Conservation (phyloP, 1,284 basidiomycete species). For the Cerioporus squamosus region DNA sequence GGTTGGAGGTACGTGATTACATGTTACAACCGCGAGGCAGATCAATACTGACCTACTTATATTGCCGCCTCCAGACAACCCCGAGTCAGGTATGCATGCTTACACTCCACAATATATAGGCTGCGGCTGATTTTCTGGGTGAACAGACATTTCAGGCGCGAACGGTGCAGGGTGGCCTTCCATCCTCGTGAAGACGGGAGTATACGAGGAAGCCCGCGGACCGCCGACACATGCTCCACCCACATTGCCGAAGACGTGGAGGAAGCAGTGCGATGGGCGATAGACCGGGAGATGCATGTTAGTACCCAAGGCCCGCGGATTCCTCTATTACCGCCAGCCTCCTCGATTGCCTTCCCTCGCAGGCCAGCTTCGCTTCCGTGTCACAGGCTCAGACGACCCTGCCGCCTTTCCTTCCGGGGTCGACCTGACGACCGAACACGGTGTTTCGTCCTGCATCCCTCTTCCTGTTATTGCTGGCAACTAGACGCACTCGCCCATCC, state of each 20-base stretch:
- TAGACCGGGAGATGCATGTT: slow-evolving; percentile 58
- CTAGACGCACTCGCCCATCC: too few relatives aligned
- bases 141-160: slow-evolving; percentile 79
- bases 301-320: too few relatives aligned
- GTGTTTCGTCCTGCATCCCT: too few relatives aligned
- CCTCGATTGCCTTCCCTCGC: too few relatives aligned
- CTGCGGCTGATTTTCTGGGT: slow-evolving; percentile 3
- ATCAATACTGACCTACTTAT: background rate
- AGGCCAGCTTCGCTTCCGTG: too few relatives aligned
- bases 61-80: slow-evolving; percentile 67
- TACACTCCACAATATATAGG: background rate
- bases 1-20: slow-evolving; percentile 74
- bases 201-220: slow-evolving; percentile 77
- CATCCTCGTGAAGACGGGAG: slow-evolving; percentile 88
- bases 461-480: too few relatives aligned
- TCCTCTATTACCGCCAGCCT: too few relatives aligned
- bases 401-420: too few relatives aligned
- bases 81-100: slow-evolving; percentile 68
- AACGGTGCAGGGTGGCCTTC: slow-evolving; percentile 88
- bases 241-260: slow-evolving; percentile 82
- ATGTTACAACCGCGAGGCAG: too few relatives aligned
- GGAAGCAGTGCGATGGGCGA: slow-evolving; percentile 82
- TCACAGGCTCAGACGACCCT: too few relatives aligned
- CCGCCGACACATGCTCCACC: slow-evolving; percentile 79
- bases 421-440: too few relatives aligned